Evolutionary conservation across 2,329 filamentous ascomycete genomes (phyloP), one percentile per base, ranked within the genome.

Genomic region (Paecilomyces niveus): DNA sequence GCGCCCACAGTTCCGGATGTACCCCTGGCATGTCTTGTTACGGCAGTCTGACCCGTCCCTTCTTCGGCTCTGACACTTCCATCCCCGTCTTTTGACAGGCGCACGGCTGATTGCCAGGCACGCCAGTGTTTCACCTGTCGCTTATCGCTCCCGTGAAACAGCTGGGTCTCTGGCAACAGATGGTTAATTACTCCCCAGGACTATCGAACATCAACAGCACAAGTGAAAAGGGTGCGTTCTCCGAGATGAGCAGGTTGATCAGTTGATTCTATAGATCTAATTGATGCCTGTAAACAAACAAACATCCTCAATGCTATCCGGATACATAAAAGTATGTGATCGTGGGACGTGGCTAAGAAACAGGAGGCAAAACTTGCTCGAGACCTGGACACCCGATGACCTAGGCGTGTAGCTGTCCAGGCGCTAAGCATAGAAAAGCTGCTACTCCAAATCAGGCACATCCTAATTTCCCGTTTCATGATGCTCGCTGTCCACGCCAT

Each of bases 71-170:
- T 5, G 21, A 26, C 24, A 29, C 21, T n/a, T 26, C 21, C 50
- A 7, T 8, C 50, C 50, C 50, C 50, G 50, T 29, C 50, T 9
- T 29, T 22, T 24, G 50, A 56, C 62, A 61, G 55, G 57, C 57
- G 55, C 60, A 59, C 54, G 58, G 57, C 60, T 58, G 22, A 49
- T 52, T 45, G 35, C 58, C 51, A 53, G 60, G 60, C 58, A 56
- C 62, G 62, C 64, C 64, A 65, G 64, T 62, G 65, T 67, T 67
- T 67, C 65, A 67, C 63, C 45, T 61, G 21, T 50, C 26, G 53
- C 54, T 33, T 55, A 45, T 24, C 22, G 18, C 49, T 52, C 11
- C 4, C 24, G 18, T 10, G 49, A 39, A 13, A 39, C 35, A 29
- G 50, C 50, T 18, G 31, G 24, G 59, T 64, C 61, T 63, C 58